phyloP scores from a whole-genome alignment of 352 stramenopile genomes.

The Thalassiosira hispida region DNA sequence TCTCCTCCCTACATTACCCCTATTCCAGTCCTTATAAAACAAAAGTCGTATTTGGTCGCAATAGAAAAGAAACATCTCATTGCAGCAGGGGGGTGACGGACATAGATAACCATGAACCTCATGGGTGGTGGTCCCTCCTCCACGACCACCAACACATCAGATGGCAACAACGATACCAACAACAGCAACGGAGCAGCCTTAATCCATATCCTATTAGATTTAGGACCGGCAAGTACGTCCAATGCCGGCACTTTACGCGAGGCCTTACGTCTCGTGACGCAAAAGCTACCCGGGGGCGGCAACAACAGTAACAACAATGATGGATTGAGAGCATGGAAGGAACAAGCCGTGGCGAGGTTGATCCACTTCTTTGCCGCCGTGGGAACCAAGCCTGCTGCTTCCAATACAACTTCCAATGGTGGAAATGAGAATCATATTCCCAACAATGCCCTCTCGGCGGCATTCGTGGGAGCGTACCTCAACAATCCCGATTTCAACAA shows the following conservation, averaged over 20 bases:
- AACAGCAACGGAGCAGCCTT: slow-evolving; percentile 9
- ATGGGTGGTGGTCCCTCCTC: too few species aligned
- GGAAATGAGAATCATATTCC: slow-evolving; percentile 24
- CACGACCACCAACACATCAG: too few species aligned
- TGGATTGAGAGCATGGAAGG: slow-evolving; percentile 28
- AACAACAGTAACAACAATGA: not conserved
- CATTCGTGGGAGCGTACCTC: slow-evolving; percentile 71
- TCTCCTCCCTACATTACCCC: too few species aligned
- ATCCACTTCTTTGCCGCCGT: slow-evolving; percentile 79
- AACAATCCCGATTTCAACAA: slow-evolving; percentile 55
- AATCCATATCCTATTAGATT: slow-evolving; percentile 74
- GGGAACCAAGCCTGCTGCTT: slow-evolving; percentile 11
- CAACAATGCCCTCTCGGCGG: slow-evolving; percentile 50
- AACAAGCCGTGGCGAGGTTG: slow-evolving; percentile 61
- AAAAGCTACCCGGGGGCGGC: slow-evolving; percentile 26
- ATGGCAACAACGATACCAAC: too few species aligned
- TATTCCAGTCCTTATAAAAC: too few species aligned
- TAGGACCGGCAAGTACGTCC: slow-evolving; percentile 79
- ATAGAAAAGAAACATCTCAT: too few species aligned
- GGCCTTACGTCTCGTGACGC: slow-evolving; percentile 63
- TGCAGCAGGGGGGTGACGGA: too few species aligned
- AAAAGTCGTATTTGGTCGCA: too few species aligned
- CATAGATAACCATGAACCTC: too few species aligned
- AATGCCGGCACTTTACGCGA: slow-evolving; percentile 67
- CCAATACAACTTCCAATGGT: not conserved